A percentile compares a stretch with the other conserved stretches of the same genome.
Conservation (phyloP, 2,329 filamentous ascomycete species). For the Raffaelea albimanens region DNA sequence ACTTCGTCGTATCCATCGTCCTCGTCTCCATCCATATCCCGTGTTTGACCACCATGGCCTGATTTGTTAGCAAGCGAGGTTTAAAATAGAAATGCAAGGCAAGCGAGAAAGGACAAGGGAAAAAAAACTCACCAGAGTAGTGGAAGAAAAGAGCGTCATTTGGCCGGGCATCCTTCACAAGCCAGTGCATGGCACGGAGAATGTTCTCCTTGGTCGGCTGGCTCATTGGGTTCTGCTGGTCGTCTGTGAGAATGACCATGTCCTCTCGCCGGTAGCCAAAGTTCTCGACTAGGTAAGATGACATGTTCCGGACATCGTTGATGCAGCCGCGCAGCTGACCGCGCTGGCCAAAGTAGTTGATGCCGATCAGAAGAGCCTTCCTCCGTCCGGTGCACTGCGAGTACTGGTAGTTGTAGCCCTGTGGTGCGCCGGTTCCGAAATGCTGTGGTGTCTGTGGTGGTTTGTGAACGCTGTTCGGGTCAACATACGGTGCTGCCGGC, state of each 20-base stretch:
- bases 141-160: slow-evolving; percentile 98
- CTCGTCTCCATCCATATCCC: slow-evolving; percentile 70
- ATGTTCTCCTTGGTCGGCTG: slow-evolving; percentile 96
- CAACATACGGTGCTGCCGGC: slow-evolving; percentile 39
- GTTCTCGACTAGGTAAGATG: slow-evolving; percentile 74
- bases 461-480: slow-evolving; percentile 41
- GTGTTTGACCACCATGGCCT: slow-evolving; percentile 70
- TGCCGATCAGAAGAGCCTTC: slow-evolving; percentile 86
- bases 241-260: slow-evolving; percentile 94
- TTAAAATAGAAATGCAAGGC: neutral
- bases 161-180: slow-evolving; percentile 83
- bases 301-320: slow-evolving; percentile 98
- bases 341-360: slow-evolving; percentile 86
- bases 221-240: slow-evolving; percentile 95
- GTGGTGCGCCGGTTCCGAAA: slow-evolving; percentile 73
- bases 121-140: slow-evolving; percentile 63
- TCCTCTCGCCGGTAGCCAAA: slow-evolving; percentile 92
- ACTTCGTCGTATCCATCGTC: slow-evolving; percentile 77
- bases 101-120: neutral
- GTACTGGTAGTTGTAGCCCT: slow-evolving; percentile 78
- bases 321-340: slow-evolving; percentile 89
- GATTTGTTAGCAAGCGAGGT: neutral
- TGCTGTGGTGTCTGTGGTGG: slow-evolving; percentile 59
- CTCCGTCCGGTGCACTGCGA: slow-evolving; percentile 80
- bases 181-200: slow-evolving; percentile 91